These are phyloP conservation scores for Parastagonospora nodorum DNA, from an alignment of 2,329 filamentous ascomycete species.

Conservation along the genomic window DNA sequence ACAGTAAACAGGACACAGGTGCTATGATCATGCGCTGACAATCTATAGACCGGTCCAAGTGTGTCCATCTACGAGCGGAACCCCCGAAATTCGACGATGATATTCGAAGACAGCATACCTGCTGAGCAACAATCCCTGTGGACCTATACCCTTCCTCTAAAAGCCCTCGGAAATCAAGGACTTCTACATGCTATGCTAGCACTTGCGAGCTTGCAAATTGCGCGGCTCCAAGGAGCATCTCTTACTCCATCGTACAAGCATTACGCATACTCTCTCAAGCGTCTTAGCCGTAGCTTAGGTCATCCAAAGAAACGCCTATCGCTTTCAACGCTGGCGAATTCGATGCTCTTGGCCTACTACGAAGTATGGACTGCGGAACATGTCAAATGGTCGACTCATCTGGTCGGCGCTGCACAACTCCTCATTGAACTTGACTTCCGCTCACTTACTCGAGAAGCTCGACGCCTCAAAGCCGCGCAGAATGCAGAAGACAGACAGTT, in stretches of 20 bases:
- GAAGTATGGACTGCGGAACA: constrained; percentile 96
- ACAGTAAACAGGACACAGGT: background rate
- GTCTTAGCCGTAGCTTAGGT: constrained; percentile 76
- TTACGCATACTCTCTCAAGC: constrained; percentile 82
- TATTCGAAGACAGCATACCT: constrained; percentile 58
- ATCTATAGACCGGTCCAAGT: constrained; percentile 70
- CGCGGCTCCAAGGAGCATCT: constrained; percentile 75
- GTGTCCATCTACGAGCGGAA: constrained; percentile 88
- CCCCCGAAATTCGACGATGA: constrained; percentile 71
- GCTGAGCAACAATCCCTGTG: constrained; percentile 52
- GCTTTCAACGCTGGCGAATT: constrained; percentile 84
- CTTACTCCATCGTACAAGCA: constrained; percentile 85
- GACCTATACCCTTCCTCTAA: constrained; percentile 77
- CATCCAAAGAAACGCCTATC: constrained; percentile 73
- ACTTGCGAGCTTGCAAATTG: constrained; percentile 83
- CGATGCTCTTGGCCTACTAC: constrained; percentile 84
- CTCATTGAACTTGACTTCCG: constrained; percentile 81
- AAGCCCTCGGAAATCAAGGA: constrained; percentile 83
- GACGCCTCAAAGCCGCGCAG: constrained; percentile 64
- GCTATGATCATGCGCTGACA: constrained; percentile 7
- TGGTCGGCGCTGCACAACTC: constrained; percentile 81
- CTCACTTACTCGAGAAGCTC: constrained; percentile 72
- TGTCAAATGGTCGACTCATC: constrained; percentile 91
- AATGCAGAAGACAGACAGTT: constrained; percentile 47
- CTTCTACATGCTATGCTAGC: constrained; percentile 91